Evolutionary conservation across 192 early-diverging fungal genomes (phyloP).

Genomic region (Mortierella antarctica): DNA sequence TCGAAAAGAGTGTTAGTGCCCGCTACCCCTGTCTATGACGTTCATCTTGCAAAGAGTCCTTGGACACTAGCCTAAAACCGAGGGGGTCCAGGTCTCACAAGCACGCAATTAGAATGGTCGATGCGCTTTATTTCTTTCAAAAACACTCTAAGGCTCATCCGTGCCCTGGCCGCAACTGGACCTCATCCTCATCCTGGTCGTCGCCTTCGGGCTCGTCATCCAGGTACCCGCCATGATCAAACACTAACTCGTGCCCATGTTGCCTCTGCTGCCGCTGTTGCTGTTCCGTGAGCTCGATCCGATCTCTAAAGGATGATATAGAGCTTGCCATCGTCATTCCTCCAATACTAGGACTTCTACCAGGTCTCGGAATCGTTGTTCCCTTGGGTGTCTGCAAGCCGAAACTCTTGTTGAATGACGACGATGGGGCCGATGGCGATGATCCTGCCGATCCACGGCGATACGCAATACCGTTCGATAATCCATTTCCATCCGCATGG

Average conservation of each 20-base stretch:
- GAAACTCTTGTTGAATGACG: background rate
- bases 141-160: background rate
- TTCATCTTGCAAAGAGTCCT: no score
- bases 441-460: background rate
- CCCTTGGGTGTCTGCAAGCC: conserved; percentile 8
- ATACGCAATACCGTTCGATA: background rate
- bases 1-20: no score
- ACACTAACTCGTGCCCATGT: conserved; percentile 21
- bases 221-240: conserved; percentile 29
- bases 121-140: background rate
- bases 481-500: background rate
- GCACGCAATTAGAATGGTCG: background rate
- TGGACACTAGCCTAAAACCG: no score
- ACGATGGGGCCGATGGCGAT: background rate
- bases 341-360: conserved; percentile 34
- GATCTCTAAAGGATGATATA: conserved; percentile 38
- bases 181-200: conserved; percentile 51
- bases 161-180: conserved; percentile 7
- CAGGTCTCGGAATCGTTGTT: conserved; percentile 3
- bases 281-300: conserved; percentile 38
- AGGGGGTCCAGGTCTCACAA: background rate
- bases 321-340: conserved; percentile 50
- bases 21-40: no score
- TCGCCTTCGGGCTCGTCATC: conserved; percentile 17
- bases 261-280: background rate